Evolutionary conservation across 352 stramenopile genomes (phyloP), one percentile per base, ranked within the genome.

Genomic region (Phytophthora ohioensis): DNA sequence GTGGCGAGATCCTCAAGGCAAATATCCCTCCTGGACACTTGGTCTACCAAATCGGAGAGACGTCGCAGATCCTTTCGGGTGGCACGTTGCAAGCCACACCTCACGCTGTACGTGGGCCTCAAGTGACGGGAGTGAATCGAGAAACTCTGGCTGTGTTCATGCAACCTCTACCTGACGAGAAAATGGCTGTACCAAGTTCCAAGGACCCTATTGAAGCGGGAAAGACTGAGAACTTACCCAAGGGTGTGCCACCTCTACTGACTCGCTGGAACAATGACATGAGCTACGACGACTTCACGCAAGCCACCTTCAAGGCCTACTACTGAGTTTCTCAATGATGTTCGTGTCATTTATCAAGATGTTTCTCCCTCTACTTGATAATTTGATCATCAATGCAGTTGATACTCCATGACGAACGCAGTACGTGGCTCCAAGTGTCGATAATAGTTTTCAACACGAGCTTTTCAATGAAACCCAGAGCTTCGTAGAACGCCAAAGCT

Each of bases 131-230:
- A 21, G 79, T 95, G 38, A 92, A 91, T 66, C 88, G 97, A 61
- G 94, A 98, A 71, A 98, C 97, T 17, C 92, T 99, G 59, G 97
- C 97, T 27, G 94, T 99, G 30, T 99, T 99, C 79, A 98, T 99
- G 93, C 92, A 99, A 75, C 96, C 97, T 15, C 76, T 97, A 30
- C 93, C 86, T 32, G 71, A 87, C 31, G 90, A 98, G 67, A 73
- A 64, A 43, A 97, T 98, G 91, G 63, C 64, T 30, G 77, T 93
- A 8, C 93, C 92, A 2, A 69, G 47, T 21, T 69, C 41, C 13
- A 48, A 57, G 21, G 67, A 71, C 12, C 79, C 81, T 2, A 38
- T 78, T 32, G 73, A 81, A 12, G 82, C 87, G 21, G 84, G 74
- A 17, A 80, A 84, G 63, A 91, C 76, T 13, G 91, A 91, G 68